Base-by-base conservation (phyloP, 768 basidiomycete species). In the Mycena vitilis region DNA sequence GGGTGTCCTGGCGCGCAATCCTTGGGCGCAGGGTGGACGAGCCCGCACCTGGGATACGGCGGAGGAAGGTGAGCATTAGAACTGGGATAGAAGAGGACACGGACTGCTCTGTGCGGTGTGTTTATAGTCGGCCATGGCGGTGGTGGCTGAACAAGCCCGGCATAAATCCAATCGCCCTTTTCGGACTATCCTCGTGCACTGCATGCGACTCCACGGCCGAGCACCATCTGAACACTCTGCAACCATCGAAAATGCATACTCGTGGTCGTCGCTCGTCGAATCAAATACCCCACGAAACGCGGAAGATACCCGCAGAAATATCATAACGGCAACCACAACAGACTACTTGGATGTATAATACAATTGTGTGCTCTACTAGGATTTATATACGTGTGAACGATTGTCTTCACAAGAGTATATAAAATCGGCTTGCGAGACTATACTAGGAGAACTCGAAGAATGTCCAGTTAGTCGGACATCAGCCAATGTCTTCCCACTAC, bases 401-500 rank as follows among this genome's bases (percentile, higher is more conserved):
- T n/a, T n/a, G n/a, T n/a, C n/a, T n/a, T n/a, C n/a, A n/a, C n/a
- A n/a, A n/a, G n/a, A n/a, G n/a, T n/a, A n/a, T n/a, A n/a, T n/a
- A n/a, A n/a, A n/a, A n/a, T n/a, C n/a, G n/a, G n/a, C n/a, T n/a
- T n/a, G n/a, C n/a, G n/a, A n/a, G n/a, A n/a, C n/a, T n/a, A n/a
- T n/a, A n/a, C n/a, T n/a, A n/a, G n/a, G n/a, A n/a, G n/a, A n/a
- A n/a, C n/a, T n/a, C n/a, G n/a, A n/a, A n/a, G n/a, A n/a, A n/a
- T n/a, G n/a, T n/a, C n/a, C n/a, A n/a, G n/a, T n/a, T n/a, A n/a
- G n/a, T n/a, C n/a, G n/a, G n/a, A n/a, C n/a, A n/a, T n/a, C 30
- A 30, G 5, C 30, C 10, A 42, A 87, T 87, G 86, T 82, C 85
- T 47, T 82, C 84, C 13, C 89, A 91, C 74, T 85, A 84, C 60